Base-by-base conservation (phyloP, 2,329 filamentous ascomycete genomes). In the Aspergillus sp. region DNA sequence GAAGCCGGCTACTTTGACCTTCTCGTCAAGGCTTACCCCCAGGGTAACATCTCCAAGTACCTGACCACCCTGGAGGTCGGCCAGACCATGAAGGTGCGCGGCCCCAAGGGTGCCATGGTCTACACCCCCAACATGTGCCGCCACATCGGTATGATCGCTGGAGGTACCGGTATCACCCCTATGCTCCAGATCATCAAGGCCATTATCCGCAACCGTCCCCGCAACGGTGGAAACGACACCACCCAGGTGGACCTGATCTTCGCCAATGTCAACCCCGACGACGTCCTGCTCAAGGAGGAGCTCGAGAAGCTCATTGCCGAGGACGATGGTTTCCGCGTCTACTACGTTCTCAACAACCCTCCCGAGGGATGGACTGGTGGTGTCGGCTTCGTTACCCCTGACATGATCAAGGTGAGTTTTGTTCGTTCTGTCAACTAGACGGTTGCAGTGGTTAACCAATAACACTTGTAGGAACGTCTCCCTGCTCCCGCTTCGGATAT, bases 171-270 rank as follows among this genome's bases (percentile, higher is more conserved):
- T 67, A 98, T 99, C 76, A 98, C 95, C 9, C 95, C 95, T 60
- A 99, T 99, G 95, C 85, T 98, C 63, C 95, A 99, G 81, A 87
- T 99, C 68, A 87, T 96, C 74, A 90, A 92, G 70, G 95, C 93
- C 58, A 92, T 98, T 67, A 85, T 93, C 69, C 87, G 91, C 66
- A 91, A 91, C 70, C 87, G 91, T 60, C 78, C 79, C 54, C 76
- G 77, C 59, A 81, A 79, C 66, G 82, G 87, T 55, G 81, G 87
- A 51, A 93, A 89, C 61, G 92, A 96, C 79, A 87, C 81, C 73
- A 99, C 95, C 60, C 82, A 96, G 81, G 87, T 98, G 54, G 92
- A 97, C 73, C 82, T 99, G 63, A 92, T 99, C 76, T 99, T 98
- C 71, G 95, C 95, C 75, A 99, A 99, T 74, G 95, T 99, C 59